Conservation (phyloP, 169 alveolate genomes). For the Cryptosporidium tyzzeri region DNA sequence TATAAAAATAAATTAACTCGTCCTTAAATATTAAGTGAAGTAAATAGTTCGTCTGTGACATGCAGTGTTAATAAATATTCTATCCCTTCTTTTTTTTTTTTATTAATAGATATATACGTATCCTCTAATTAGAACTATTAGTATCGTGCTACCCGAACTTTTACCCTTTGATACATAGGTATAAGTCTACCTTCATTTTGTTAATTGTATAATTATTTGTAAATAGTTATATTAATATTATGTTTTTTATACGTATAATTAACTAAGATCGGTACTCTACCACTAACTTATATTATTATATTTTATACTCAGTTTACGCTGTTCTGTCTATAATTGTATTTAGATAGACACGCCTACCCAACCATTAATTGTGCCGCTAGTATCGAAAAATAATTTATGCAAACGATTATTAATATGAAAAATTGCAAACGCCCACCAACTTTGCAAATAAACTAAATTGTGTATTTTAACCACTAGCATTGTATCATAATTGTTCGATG, state of each 20-base stretch:
- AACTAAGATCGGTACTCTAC: conserved; percentile 23
- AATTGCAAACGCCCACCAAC: neutral
- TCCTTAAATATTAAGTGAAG: conserved; percentile 10
- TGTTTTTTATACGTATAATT: conserved; percentile 4
- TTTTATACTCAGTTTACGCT: neutral
- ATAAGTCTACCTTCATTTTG: conserved; percentile 18
- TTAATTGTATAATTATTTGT: neutral
- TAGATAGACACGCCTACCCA: conserved; percentile 16
- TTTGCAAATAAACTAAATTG: neutral
- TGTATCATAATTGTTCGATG: neutral
- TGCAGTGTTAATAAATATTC: conserved; percentile 7
- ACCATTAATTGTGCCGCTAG: conserved; percentile 23
- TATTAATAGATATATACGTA: conserved; percentile 57
- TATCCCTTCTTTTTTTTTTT: conserved; percentile 6
- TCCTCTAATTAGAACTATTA: conserved; percentile 67
- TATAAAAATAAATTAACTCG: conserved; percentile 32
- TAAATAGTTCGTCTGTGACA: neutral
- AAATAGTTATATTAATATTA: neutral
- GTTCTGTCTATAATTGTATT: neutral
- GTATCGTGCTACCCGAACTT: conserved; percentile 19
- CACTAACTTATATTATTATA: conserved; percentile 41
- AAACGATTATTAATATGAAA: neutral
- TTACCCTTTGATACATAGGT: conserved; percentile 27
- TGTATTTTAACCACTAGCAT: neutral
- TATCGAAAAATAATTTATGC: neutral